These are phyloP conservation scores for Marasmius oreades DNA, from an alignment of 1,284 basidiomycete genomes.

Conservation along the genomic window DNA sequence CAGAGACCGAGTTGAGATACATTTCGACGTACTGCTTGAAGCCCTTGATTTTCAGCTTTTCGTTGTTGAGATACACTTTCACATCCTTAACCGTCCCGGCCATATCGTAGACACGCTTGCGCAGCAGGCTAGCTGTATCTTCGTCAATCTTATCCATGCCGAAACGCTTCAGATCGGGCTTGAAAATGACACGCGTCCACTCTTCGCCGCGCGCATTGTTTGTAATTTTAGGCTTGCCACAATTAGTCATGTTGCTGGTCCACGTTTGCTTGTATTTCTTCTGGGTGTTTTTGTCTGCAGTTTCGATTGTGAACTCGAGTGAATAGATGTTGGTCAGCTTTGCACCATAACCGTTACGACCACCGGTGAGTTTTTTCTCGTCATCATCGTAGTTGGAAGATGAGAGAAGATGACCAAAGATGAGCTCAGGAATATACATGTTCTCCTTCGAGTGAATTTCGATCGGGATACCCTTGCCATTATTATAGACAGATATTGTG, in stretches of 20 bases:
- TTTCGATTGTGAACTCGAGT: constrained; percentile 95
- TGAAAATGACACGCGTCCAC: constrained; percentile 94
- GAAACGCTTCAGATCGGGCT: constrained; percentile 89
- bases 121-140: constrained; percentile 87
- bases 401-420: constrained; percentile 95
- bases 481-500: constrained; percentile 93
- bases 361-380: constrained; percentile 98
- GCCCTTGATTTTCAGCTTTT: constrained; percentile 89
- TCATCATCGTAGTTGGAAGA: constrained; percentile 99
- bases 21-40: constrained; percentile 99
- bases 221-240: constrained; percentile 89
- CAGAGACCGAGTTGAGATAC: constrained; percentile 77
- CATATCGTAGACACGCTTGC: constrained; percentile 97
- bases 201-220: constrained; percentile 87
- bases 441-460: constrained; percentile 93
- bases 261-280: constrained; percentile 98
- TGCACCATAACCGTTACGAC: constrained; percentile 97
- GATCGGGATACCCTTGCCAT: constrained; percentile 94
- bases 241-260: constrained; percentile 90
- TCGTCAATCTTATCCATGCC: constrained; percentile 92
- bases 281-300: constrained; percentile 82
- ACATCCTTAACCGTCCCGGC: constrained; percentile 93
- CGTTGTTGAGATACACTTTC: constrained; percentile 93
- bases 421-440: constrained; percentile 96
- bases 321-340: constrained; percentile 99